A percentile compares a stretch with the other conserved stretches of the same genome.
These are phyloP conservation scores for Xylariomycetidae sp. DNA, from an alignment of 2,329 filamentous ascomycete genomes.

Conservation along the genomic window DNA sequence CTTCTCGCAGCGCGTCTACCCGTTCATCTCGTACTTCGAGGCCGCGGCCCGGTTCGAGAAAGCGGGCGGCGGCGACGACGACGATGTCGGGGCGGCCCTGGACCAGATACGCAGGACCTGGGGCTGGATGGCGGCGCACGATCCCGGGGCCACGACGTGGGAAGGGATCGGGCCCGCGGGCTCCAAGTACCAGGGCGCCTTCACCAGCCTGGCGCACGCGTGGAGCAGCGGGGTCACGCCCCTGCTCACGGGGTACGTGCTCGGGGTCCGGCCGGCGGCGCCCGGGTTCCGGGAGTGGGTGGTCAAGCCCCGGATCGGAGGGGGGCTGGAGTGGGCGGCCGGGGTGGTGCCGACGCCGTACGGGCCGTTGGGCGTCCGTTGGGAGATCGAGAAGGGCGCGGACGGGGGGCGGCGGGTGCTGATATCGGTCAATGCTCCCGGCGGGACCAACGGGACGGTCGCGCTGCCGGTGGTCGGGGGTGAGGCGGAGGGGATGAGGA, in stretches of 20 bases:
- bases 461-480: conserved; percentile 12
- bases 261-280: conserved; percentile 39
- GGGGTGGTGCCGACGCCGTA: conserved; percentile 36
- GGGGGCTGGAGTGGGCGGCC: conserved; percentile 16
- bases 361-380: conserved; percentile 33
- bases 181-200: conserved; percentile 38
- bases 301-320: conserved; percentile 32
- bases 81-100: conserved; percentile 31
- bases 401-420: conserved; percentile 15
- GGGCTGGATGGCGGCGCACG: conserved; percentile 43
- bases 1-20: conserved; percentile 43
- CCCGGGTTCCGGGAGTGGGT: conserved; percentile 40
- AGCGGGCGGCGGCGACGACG: no score
- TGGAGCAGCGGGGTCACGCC: conserved; percentile 49
- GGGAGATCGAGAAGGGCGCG: conserved; percentile 27
- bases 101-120: conserved; percentile 44
- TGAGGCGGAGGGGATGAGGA: not conserved
- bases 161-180: conserved; percentile 44
- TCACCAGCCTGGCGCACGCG: conserved; percentile 46
- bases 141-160: conserved; percentile 45
- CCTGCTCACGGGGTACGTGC: conserved; percentile 38
- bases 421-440: conserved; percentile 28
- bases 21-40: conserved; percentile 51
- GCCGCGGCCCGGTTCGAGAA: conserved; percentile 41
- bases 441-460: conserved; percentile 23